Base-by-base conservation (phyloP, 2,329 filamentous ascomycete genomes). In the Rhinocladiella similis region DNA sequence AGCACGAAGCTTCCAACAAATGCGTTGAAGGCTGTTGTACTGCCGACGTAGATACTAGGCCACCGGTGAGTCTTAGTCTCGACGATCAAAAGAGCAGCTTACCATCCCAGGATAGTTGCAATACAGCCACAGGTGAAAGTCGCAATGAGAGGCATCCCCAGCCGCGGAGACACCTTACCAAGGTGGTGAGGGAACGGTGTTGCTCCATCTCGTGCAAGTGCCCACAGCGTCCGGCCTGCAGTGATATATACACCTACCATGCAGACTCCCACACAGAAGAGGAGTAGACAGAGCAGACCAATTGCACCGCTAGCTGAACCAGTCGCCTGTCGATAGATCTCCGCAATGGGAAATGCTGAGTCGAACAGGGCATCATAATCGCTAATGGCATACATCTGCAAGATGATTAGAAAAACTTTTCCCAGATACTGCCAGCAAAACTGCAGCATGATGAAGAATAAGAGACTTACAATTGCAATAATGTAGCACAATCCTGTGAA, bases 291-390 rank as follows among this genome's bases (percentile, higher is more conserved):
- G 0, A 83, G 72, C 2, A 85, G 69, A 0, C 79, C 80, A 0
- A 79, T 75, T 0, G 82, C 78, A 1, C 80, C 82, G 0, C 73
- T 74, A 0, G 71, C 72, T 1, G 77, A 79, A 0, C 78, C 76
- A 0, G 82, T 84, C 0, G 81, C 82, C 68, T 85, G 83, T 22
- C 68, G 75, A 69, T 89, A 90, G 56, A 90, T 85, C 50, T 85
- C 82, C 5, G 84, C 82, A 12, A 89, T 81, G 0, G 87, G 87
- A 63, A 85, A 87, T 81, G 45, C 64, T 54, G 68, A 73, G 14
- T 62, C 66, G n/a, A 74, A 64, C 6, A 79, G 69, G 5, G 69
- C 69, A 20, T 73, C 67, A 12, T 77, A 66, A 57, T 80, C 74
- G 38, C 68, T 74, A 51, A 82, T 78, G 10, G 75, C 72, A 61